A percentile compares a stretch with the other conserved stretches of the same genome.
phyloP scores from a whole-genome alignment of 305 asterid genomes.

The Solanum aculeatissimum region DNA sequence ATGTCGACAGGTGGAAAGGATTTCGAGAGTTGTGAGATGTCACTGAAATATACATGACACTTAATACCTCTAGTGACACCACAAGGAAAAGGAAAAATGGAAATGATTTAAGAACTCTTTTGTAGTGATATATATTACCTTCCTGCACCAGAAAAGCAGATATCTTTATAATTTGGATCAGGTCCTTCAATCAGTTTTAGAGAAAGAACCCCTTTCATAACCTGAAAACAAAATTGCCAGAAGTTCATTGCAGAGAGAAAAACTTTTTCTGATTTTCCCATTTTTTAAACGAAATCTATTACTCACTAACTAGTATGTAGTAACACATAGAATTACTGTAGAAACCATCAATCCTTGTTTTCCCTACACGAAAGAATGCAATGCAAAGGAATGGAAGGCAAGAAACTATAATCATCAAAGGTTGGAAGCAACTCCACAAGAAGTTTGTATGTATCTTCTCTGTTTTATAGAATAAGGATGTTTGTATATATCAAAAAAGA shows the following conservation, averaged over 20 bases:
- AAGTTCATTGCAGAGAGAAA: not conserved
- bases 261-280: not conserved
- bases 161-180: constrained; percentile 74
- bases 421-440: not conserved
- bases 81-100: not conserved
- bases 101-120: not conserved
- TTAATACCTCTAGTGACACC: not conserved
- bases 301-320: not conserved
- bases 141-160: constrained; percentile 96
- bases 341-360: not conserved
- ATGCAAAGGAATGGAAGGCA: not conserved
- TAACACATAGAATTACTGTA: not conserved
- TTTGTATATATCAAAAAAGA: not conserved
- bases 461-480: not conserved
- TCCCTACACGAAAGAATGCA: not conserved
- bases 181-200: constrained; percentile 79
- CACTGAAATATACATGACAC: constrained; percentile 44
- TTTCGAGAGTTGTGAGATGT: constrained; percentile 49
- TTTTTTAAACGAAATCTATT: not conserved
- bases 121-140: constrained; percentile 30
- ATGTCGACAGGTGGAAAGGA: constrained; percentile 78
- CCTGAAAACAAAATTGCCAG: constrained; percentile 21
- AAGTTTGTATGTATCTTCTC: not conserved
- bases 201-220: constrained; percentile 49
- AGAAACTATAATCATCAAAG: not conserved